Evolutionary conservation across 495 filamentous ascomycete genomes (phyloP), one percentile per base, ranked within the genome.

Genomic region (Filosporella fistucella): DNA sequence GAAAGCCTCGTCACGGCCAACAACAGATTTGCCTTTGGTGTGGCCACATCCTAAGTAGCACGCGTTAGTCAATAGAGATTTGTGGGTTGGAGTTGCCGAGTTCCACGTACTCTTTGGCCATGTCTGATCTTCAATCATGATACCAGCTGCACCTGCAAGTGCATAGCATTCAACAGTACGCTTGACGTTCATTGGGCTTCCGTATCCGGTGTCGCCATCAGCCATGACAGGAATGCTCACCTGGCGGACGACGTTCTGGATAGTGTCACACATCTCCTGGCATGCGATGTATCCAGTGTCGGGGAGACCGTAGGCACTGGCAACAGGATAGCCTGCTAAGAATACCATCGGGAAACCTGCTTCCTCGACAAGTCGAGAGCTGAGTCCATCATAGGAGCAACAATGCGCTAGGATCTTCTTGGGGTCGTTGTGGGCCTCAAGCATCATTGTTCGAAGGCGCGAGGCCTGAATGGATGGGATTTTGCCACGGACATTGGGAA

Each of bases 91-190:
- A n/a, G n/a, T n/a, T n/a, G n/a, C n/a, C n/a, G n/a, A n/a, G n/a
- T n/a, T n/a, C n/a, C n/a, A n/a, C n/a, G n/a, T n/a, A 5, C 80
- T 79, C 61, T 87, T 87, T 40, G 70, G 76, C 46, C 65, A 63
- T 20, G 84, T 72, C 54, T 87, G 82, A 63, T 87, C 84, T 63
- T 88, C 84, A 49, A 87, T 76, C 46, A 87, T 81, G 46, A 86
- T 70, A 10, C 74, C 84, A 3, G 83, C 83, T 0, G 86, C 79
- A 14, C 81, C 81, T 9, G 79, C 73, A 13, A 71, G 70, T 24
- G 77, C 75, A 56, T 86, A 88, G 32, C 77, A 66, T 51, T 76
- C 68, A 14, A 85, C 72, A 1, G 82, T 72, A 30, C 76, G 71
- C 14, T 75, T 69, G 16, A 86, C 76, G 68, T 80, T 80, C 30